Base-by-base conservation (phyloP, 495 filamentous ascomycete genomes). In the Neurospora sp. region DNA sequence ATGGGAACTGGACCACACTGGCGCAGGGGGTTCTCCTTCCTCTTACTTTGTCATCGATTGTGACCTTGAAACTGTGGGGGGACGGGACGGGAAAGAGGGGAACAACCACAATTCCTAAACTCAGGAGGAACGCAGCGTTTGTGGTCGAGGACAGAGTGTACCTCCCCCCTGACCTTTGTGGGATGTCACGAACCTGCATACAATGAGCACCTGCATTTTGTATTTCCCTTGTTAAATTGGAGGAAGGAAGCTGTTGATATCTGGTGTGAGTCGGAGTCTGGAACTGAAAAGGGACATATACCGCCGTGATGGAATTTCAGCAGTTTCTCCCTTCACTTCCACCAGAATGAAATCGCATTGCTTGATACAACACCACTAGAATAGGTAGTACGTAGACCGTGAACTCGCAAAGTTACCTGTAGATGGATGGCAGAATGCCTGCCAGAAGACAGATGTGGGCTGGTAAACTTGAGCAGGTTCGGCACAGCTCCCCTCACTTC, bases 121-220 rank as follows among this genome's bases (percentile, higher is more conserved):
- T 35, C 22, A 35, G 27, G 27, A 65, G 27, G 27, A 65, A 8
- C 53, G 14, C 22, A 35, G 22, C 12, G 12, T 65, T 65, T 65
- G 53, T 65, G 53, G 22, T 37, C 53, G 53, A 65, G 27, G 53
- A 65, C 22, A 35, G 53, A 35, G 31, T 35, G 27, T 65, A 65
- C 53, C 53, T 65, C 8, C 53, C 53, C 27, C 14, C 27, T 18
- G 53, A 27, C 6, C 53, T 65, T 61, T 65, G 27, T 65, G 31
- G 14, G 48, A 59, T 59, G 48, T 27, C 48, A 59, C 48, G 48
- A 73, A 74, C 75, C 77, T 80, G 78, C 78, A 78, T 78, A 73
- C 72, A 75, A 72, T 77, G 78, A 78, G 76, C 48, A 74, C 73
- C 73, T 76, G 74, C 75, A 70, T 74, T 71, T 70, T 73, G 70